These are phyloP conservation scores for Coprinellus aureogranulatus DNA, from an alignment of 768 basidiomycete species.

Conservation along the genomic window DNA sequence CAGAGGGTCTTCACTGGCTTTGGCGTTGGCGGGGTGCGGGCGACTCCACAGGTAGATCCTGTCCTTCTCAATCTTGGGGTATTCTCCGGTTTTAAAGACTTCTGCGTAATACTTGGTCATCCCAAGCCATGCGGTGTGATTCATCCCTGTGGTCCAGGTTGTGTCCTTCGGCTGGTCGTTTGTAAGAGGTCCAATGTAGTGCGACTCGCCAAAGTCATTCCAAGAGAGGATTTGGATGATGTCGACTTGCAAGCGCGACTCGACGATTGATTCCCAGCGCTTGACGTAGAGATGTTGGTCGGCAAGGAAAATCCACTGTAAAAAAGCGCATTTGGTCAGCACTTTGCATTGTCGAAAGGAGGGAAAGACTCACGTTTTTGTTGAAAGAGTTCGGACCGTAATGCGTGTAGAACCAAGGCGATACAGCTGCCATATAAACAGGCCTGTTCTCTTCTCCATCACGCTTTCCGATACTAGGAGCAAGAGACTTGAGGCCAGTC, in stretches of 20 bases:
- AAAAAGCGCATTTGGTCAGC: not conserved
- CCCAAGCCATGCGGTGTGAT: constrained; percentile 60
- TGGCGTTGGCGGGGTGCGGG: constrained; percentile 55
- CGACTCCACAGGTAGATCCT: constrained; percentile 70
- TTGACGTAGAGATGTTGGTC: constrained; percentile 66
- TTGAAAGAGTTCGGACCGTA: constrained; percentile 64
- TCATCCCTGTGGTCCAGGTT: constrained; percentile 68
- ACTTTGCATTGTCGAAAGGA: not conserved
- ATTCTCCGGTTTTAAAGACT: constrained; percentile 69
- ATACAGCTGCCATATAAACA: constrained; percentile 52
- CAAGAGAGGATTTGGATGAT: constrained; percentile 62
- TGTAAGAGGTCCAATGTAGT: constrained; percentile 78
- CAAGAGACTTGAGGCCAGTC: constrained; percentile 33
- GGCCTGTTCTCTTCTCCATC: constrained; percentile 25
- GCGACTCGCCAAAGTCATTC: constrained; percentile 78
- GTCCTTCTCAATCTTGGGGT: constrained; percentile 58
- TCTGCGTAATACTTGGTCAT: constrained; percentile 64
- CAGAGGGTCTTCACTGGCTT: constrained; percentile 49
- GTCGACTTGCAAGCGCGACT: constrained; percentile 54
- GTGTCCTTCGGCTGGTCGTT: constrained; percentile 71
- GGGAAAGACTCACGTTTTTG: constrained; percentile 56
- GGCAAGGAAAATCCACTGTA: constrained; percentile 60
- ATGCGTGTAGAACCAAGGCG: constrained; percentile 82
- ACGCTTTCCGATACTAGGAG: constrained; percentile 20
- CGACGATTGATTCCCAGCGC: constrained; percentile 67